Evolutionary conservation across 208 protist genomes (phyloP), one percentile per base, ranked within the genome.

Genomic region (Leishmania turanica): DNA sequence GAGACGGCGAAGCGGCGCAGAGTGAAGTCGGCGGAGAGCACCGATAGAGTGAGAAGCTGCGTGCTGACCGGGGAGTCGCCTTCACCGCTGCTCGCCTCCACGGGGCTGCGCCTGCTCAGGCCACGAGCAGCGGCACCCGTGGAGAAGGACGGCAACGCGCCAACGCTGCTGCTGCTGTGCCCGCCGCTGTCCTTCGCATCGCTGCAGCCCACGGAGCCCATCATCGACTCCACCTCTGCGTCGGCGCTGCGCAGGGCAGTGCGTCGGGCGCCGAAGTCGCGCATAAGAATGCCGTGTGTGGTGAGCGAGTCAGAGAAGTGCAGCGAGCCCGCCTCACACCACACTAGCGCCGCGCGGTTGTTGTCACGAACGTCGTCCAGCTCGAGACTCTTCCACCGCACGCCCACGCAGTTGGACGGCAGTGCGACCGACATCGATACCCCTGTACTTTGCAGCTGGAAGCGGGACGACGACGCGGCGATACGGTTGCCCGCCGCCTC

Each of bases 1-100:
- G 93, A 96, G 31, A 98, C 78, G 60, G 93, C 90, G 62, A 98
- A 91, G n/a, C 92, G 92, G 72, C 88, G 82, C 49, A 98, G 84
- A 34, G 93, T 95, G 68, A 98, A 96, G 53, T 94, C 89, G 58
- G 93, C 78, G 5, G 91, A 89, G 45, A 97, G 79, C 72, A 93
- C 91, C 1, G 83, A 81, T 45, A 93, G 78, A 21, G 77, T 84
- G 40, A 96, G 51, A 34, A 91, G 62, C 74, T 68, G 51, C 73
- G 53, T 13, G 34, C 42, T 60, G 11, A 65, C 27, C 9, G 72
- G 37, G 31, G 37, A 37, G 62, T 65, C 54, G 34, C 69, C 24
- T 37, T 73, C 69, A 27, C 9, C 34, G 69, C 42, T 71, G 66
- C 40, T 21, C 40, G 19, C 34, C 66, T 71, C 66, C 40, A 24